Conservation (phyloP, 1,284 basidiomycete genomes). For the Tremellales sp. region DNA sequence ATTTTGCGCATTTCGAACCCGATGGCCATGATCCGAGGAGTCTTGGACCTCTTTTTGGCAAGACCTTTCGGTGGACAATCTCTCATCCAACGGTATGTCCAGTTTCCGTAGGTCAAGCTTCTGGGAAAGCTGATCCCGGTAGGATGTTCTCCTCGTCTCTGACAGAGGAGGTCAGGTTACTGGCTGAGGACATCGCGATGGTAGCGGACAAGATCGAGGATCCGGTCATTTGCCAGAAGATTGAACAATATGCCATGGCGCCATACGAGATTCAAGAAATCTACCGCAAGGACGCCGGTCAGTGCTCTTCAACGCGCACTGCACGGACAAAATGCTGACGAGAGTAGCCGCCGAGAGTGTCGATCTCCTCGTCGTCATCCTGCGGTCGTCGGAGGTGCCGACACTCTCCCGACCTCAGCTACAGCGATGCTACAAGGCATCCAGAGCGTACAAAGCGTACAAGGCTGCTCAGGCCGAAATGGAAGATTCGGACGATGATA, state of each 20-base stretch:
- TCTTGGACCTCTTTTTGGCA: slow-evolving; percentile 95
- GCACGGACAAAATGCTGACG: slow-evolving; percentile 59
- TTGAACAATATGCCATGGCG: slow-evolving; percentile 79
- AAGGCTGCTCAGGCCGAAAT: slow-evolving; percentile 59
- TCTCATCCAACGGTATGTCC: slow-evolving; percentile 71
- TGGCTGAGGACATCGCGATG: slow-evolving; percentile 79
- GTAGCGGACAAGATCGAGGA: slow-evolving; percentile 88
- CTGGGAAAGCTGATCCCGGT: not conserved
- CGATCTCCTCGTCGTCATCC: slow-evolving; percentile 75
- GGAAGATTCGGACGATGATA: slow-evolving; percentile 83
- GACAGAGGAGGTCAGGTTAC: slow-evolving; percentile 76
- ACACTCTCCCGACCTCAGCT: slow-evolving; percentile 68
- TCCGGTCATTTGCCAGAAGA: slow-evolving; percentile 78
- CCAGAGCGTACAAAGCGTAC: slow-evolving; percentile 72
- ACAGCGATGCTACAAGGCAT: slow-evolving; percentile 69
- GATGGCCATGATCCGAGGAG: slow-evolving; percentile 85
- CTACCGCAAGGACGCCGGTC: slow-evolving; percentile 73
- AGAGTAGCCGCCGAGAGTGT: slow-evolving; percentile 62
- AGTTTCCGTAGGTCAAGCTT: not conserved
- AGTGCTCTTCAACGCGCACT: slow-evolving; percentile 23
- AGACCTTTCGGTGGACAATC: slow-evolving; percentile 93
- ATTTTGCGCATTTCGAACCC: slow-evolving; percentile 93
- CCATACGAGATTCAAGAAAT: slow-evolving; percentile 80
- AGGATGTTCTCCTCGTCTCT: slow-evolving; percentile 94
- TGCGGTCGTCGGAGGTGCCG: slow-evolving; percentile 76